These are phyloP conservation scores for Lepidium sativum DNA, from an alignment of 345 rosid species.

Conservation along the genomic window DNA sequence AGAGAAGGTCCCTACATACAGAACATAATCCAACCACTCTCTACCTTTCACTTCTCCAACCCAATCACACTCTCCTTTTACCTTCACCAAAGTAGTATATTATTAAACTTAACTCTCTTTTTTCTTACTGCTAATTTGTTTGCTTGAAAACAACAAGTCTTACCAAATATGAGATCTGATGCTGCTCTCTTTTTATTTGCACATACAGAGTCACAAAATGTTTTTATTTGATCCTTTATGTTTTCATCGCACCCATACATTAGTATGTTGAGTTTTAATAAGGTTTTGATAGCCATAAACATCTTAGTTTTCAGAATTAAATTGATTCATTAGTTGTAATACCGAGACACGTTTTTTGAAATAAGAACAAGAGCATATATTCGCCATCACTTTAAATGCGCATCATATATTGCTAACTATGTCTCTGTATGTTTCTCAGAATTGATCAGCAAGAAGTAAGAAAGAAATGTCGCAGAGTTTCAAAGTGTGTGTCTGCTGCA, in stretches of 20 bases:
- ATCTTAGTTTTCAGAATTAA: neutral
- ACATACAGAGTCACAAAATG: constrained; percentile 9
- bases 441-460: neutral
- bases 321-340: neutral
- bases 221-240: constrained; percentile 10
- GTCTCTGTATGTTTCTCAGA: neutral
- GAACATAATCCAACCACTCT: constrained; percentile 14
- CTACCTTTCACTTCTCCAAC: constrained; percentile 9
- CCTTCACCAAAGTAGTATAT: no score
- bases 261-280: neutral
- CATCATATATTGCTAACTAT: neutral
- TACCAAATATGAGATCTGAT: neutral
- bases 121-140: no score
- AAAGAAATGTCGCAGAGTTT: constrained; percentile 19
- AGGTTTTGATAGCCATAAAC: constrained; percentile 1
- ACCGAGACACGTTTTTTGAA: constrained; percentile 14
- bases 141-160: neutral
- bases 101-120: no score
- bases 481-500: constrained; percentile 37
- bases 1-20: constrained; percentile 17
- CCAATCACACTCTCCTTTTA: constrained; percentile 1
- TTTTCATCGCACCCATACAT: constrained; percentile 21
- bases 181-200: neutral
- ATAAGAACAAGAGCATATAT: constrained; percentile 23
- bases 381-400: constrained; percentile 4